These are phyloP conservation scores for Senecio squalidus DNA, from an alignment of 140 eudicot species.

Conservation along the genomic window DNA sequence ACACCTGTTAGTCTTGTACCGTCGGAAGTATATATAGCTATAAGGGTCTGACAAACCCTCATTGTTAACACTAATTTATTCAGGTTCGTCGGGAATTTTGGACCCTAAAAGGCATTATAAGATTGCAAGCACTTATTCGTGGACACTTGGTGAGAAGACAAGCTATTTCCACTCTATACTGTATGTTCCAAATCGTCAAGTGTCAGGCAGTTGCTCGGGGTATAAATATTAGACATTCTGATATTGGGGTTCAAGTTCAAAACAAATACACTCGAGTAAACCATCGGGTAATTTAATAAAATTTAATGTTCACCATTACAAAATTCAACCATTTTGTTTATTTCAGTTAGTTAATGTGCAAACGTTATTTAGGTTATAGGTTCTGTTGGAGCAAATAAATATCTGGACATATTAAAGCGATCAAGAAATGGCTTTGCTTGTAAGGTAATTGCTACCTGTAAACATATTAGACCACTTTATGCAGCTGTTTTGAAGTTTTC, in stretches of 20 bases:
- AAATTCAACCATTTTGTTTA: neutral
- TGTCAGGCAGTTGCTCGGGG: slow-evolving; percentile 64
- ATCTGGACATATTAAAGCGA: slow-evolving; percentile 12
- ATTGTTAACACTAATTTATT: slow-evolving; percentile 4
- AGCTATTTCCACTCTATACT: slow-evolving; percentile 51
- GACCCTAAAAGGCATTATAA: slow-evolving; percentile 40
- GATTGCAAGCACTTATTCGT: slow-evolving; percentile 59
- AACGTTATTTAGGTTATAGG: neutral
- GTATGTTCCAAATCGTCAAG: slow-evolving; percentile 50
- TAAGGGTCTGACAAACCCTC: no score
- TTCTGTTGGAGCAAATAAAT: slow-evolving; percentile 12
- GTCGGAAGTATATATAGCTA: no score
- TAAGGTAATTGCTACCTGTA: slow-evolving; percentile 27
- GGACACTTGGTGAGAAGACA: slow-evolving; percentile 70
- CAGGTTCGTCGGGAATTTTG: slow-evolving; percentile 52
- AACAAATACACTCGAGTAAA: slow-evolving; percentile 11
- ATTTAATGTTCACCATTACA: neutral
- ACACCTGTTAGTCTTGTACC: no score
- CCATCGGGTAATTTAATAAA: neutral
- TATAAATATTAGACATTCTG: slow-evolving; percentile 31
- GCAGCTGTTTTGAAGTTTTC: neutral
- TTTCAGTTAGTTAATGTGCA: neutral
- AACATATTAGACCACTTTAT: neutral
- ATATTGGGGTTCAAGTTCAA: slow-evolving; percentile 30
- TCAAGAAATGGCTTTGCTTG: slow-evolving; percentile 34